Evolutionary conservation across 2,329 filamentous ascomycete species (phyloP), one percentile per base, ranked within the genome.

Genomic region (Chrysosporium keratinophilum): DNA sequence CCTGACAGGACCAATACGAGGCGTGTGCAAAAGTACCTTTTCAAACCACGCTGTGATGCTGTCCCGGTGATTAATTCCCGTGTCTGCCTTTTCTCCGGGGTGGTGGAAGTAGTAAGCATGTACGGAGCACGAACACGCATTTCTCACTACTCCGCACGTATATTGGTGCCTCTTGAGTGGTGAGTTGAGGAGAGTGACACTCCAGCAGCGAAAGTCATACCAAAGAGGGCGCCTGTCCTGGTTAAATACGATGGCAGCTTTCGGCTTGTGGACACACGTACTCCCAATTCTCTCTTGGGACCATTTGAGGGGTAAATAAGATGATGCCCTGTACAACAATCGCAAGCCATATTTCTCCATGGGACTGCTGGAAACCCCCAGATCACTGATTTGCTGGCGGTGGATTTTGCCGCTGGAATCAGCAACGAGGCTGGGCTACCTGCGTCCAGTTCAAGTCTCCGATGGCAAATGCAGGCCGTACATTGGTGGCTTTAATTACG

Each of bases 401-500:
- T 17, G 34, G 12, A 5, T 43, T 34, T 52, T 44, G 39, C 50
- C 41, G 37, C 41, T 37, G 15, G 19, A 45, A 43, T 31, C n/a
- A 33, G 31, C 49, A 51, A 23, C 39, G 15, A 23, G 33, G 15
- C 41, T 45, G 50, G 41, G 28, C 20, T 45, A 15, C 33, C 33
- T 46, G 33, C 14, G 20, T 28, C 42, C 23, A 23, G 15, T 41
- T 41, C 15, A 45, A 28, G 23, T 31, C 42, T 31, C 42, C 42
- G 19, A 28, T 28, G 42, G 7, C 17, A 9, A 31, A 14, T 33
- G 42, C 15, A 7, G 5, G 5, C 11, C 15, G 17, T 15, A 11
- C 46, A 52, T 52, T 52, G 50, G 50, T 19, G 42, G 34, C n/a
- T 40, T 39, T 31, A 19, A 41, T 52, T 39, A 52, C 50, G 50